These are phyloP conservation scores for Chytridiales sp. DNA, from an alignment of 371 early-diverging fungal species.

Conservation along the genomic window DNA sequence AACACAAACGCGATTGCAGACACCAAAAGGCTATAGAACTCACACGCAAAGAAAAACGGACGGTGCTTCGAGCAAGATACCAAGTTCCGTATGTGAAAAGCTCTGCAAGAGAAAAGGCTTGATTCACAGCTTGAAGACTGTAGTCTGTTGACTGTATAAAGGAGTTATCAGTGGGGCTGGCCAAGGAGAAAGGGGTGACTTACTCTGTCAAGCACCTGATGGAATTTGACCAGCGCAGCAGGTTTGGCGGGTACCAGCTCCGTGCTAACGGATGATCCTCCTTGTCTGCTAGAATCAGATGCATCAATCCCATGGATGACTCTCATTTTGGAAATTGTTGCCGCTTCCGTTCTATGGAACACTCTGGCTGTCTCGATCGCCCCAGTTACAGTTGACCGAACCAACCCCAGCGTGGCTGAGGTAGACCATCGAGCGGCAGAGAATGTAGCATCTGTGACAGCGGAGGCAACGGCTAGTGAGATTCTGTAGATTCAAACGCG, in stretches of 20 bases:
- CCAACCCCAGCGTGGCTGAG: conserved; percentile 19
- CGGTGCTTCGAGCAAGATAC: conserved; percentile 70
- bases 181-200: background rate
- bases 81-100: conserved; percentile 75
- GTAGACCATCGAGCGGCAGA: conserved; percentile 27
- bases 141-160: conserved; percentile 17
- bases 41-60: conserved; percentile 70
- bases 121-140: conserved; percentile 21
- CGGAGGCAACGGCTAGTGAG: conserved; percentile 23
- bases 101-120: conserved; percentile 74
- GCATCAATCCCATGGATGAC: background rate
- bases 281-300: background rate
- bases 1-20: too few species aligned
- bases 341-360: conserved; percentile 1
- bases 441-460: conserved; percentile 15
- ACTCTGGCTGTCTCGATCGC: conserved; percentile 20
- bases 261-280: background rate
- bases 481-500: background rate
- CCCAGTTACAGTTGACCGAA: conserved; percentile 21
- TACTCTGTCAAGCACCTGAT: conserved; percentile 12
- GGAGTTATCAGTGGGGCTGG: background rate
- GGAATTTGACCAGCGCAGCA: background rate
- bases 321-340: background rate
- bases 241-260: background rate
- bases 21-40: conserved; percentile 1